These are phyloP conservation scores for Suhomyces pyralidae DNA, from an alignment of 805 yeast species.

Conservation along the genomic window DNA sequence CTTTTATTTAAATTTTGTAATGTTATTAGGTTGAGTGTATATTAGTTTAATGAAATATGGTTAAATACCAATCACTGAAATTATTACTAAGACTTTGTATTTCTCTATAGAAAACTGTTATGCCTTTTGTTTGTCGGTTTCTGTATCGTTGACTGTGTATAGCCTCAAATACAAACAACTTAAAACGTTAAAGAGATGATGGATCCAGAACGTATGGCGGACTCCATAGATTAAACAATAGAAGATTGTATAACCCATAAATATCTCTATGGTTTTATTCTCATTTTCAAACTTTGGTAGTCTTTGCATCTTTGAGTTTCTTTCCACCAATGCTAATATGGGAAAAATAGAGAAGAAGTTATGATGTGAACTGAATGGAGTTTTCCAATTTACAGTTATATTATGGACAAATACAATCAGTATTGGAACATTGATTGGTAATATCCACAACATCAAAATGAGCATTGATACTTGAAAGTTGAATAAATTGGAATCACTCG, in stretches of 20 bases:
- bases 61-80: background rate
- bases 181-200: slow-evolving; percentile 66
- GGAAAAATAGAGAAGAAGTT: slow-evolving; percentile 77
- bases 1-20: slow-evolving; percentile 9
- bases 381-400: slow-evolving; percentile 70
- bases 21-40: slow-evolving; percentile 16
- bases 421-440: slow-evolving; percentile 77
- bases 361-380: slow-evolving; percentile 85
- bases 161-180: slow-evolving; percentile 47
- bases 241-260: slow-evolving; percentile 48
- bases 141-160: slow-evolving; percentile 3
- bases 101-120: background rate
- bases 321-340: slow-evolving; percentile 56
- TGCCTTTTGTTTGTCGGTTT: background rate
- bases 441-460: slow-evolving; percentile 69
- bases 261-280: background rate
- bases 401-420: slow-evolving; percentile 80
- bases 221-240: slow-evolving; percentile 73
- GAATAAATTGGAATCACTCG: slow-evolving; percentile 27
- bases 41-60: slow-evolving; percentile 11
- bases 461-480: slow-evolving; percentile 65
- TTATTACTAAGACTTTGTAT: background rate
- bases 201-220: slow-evolving; percentile 81
- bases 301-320: slow-evolving; percentile 47
- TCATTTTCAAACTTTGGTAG: slow-evolving; percentile 30